Percentiles rank a stretch among this genome's conserved stretches.
Evolutionary conservation across 2,329 filamentous ascomycete genomes (phyloP).

Genomic region (Fonsecaea nubica): DNA sequence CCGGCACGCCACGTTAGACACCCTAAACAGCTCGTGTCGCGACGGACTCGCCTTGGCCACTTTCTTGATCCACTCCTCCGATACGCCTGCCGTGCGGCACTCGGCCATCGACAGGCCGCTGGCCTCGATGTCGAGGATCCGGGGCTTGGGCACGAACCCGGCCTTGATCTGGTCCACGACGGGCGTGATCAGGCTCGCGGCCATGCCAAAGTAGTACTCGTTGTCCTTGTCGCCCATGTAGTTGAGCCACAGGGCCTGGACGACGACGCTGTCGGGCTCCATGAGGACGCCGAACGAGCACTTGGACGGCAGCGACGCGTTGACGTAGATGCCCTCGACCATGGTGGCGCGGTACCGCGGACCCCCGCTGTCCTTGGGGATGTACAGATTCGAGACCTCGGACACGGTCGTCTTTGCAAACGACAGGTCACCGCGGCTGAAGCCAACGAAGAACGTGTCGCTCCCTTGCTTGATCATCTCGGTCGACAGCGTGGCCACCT

Average conservation of each 20-base stretch:
- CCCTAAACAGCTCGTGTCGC: conserved; percentile 97
- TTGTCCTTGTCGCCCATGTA: conserved; percentile 96
- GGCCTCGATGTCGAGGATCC: conserved; percentile 93
- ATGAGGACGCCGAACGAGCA: conserved; percentile 94
- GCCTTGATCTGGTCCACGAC: conserved; percentile 86
- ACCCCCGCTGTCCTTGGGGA: conserved; percentile 84
- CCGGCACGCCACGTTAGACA: conserved; percentile 81
- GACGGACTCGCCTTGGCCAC: conserved; percentile 87
- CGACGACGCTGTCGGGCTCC: conserved; percentile 79
- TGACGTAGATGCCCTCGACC: conserved; percentile 94
- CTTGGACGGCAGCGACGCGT: conserved; percentile 87
- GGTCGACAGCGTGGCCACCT: conserved; percentile 81
- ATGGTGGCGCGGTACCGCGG: conserved; percentile 95
- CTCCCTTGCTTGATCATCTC: conserved; percentile 89
- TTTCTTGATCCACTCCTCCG: conserved; percentile 92
- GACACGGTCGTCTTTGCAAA: conserved; percentile 91
- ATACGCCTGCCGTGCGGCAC: conserved; percentile 94
- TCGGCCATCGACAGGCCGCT: conserved; percentile 96
- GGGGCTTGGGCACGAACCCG: conserved; percentile 77
- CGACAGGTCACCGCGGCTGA: conserved; percentile 95
- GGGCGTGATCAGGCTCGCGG: conserved; percentile 84
- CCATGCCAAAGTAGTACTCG: conserved; percentile 93
- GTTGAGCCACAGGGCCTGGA: conserved; percentile 94
- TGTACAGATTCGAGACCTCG: conserved; percentile 93
- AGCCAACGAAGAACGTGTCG: conserved; percentile 95